Evolutionary conservation across 371 early-diverging fungal genomes (phyloP).

Genomic region (Mycotypha africana): DNA sequence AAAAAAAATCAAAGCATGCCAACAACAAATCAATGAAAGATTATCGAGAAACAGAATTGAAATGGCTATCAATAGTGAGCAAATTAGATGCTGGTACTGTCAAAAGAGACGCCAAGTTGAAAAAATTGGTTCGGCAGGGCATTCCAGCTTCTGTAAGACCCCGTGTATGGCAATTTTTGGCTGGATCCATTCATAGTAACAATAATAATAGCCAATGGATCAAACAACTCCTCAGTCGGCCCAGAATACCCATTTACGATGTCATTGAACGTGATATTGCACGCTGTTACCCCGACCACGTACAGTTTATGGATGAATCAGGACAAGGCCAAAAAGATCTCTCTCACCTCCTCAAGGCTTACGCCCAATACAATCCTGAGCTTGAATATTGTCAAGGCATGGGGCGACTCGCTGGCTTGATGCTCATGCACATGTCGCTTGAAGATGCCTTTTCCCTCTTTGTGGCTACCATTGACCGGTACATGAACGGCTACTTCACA

Average conservation of each 20-base stretch:
- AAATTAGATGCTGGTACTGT: conserved; percentile 41
- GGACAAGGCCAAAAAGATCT: conserved; percentile 71
- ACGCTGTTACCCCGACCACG: conserved; percentile 82
- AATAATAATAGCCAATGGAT: too few relatives aligned
- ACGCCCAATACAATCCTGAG: conserved; percentile 83
- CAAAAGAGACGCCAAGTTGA: conserved; percentile 49
- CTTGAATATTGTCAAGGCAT: conserved; percentile 97
- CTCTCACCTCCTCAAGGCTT: conserved; percentile 73
- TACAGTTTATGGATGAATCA: conserved; percentile 59
- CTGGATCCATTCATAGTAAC: conserved; percentile 43
- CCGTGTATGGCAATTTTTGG: conserved; percentile 68
- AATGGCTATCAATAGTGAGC: conserved; percentile 42
- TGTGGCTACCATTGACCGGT: conserved; percentile 70
- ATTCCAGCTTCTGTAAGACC: conserved; percentile 72
- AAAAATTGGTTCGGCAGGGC: conserved; percentile 68
- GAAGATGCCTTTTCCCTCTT: conserved; percentile 89
- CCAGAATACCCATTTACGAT: conserved; percentile 40
- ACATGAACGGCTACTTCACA: conserved; percentile 76
- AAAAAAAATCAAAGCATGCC: conserved; percentile 15
- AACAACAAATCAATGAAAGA: conserved; percentile 34
- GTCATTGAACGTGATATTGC: conserved; percentile 87
- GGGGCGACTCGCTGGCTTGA: conserved; percentile 88
- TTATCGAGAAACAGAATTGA: conserved; percentile 46
- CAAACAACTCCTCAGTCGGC: conserved; percentile 9
- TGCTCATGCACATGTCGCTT: conserved; percentile 83